Conservation (phyloP, 805 yeast species). For the Metschnikowia chrysomelidarum region DNA sequence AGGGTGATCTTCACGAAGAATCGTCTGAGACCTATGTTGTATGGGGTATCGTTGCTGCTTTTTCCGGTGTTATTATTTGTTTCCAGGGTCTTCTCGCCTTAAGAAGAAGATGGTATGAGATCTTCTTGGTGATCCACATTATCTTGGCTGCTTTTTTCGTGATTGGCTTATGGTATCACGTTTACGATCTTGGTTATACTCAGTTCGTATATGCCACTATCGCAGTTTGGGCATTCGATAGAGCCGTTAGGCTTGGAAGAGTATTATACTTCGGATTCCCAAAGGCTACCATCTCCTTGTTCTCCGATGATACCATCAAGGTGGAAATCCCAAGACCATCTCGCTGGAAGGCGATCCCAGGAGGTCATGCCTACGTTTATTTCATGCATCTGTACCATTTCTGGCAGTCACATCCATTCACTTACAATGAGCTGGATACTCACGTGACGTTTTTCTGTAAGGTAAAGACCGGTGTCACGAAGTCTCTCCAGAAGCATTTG, state of each 20-base stretch:
- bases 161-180: constrained; percentile 21
- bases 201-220: constrained; percentile 48
- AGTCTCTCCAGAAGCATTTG: constrained; percentile 28
- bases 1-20: constrained; percentile 6
- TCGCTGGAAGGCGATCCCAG: constrained; percentile 51
- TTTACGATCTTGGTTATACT: constrained; percentile 21
- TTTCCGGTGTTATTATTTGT: constrained; percentile 13
- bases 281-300: constrained; percentile 32
- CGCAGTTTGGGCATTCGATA: constrained; percentile 59
- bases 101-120: constrained; percentile 24
- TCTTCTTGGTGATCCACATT: constrained; percentile 24
- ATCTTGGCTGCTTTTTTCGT: constrained; percentile 22
- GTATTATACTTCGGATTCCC: constrained; percentile 36
- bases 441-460: constrained; percentile 32
- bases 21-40: constrained; percentile 10
- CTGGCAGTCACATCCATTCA: constrained; percentile 73
- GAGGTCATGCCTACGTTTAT: constrained; percentile 56
- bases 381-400: constrained; percentile 50
- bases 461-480: constrained; percentile 38
- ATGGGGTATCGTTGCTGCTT: constrained; percentile 16
- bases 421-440: constrained; percentile 16
- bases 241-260: constrained; percentile 33
- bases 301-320: constrained; percentile 46
- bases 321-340: constrained; percentile 48
- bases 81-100: constrained; percentile 19